Percentiles rank a stretch among this genome's conserved stretches.
Evolutionary conservation across 2,329 filamentous ascomycete species (phyloP).

Genomic region (Alternaria arbusti): DNA sequence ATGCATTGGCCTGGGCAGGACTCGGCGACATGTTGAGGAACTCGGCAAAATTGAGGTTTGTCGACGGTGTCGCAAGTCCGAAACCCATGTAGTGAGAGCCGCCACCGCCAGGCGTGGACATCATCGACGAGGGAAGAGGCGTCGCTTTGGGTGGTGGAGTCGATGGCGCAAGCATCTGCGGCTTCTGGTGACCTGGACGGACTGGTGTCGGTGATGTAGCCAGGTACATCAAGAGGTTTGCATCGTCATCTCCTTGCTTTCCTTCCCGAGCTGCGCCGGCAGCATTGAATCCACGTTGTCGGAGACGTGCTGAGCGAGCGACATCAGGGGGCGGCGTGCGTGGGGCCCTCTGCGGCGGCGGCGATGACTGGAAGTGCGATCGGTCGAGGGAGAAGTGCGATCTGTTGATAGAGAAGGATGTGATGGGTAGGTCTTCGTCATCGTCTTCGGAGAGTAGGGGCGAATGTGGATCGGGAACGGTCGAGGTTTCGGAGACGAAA

Average conservation of each 20-base stretch:
- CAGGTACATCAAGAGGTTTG: constrained; percentile 84
- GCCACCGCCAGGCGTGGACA: constrained; percentile 80
- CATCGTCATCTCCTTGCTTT: constrained; percentile 78
- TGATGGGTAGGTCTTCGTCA: constrained; percentile 77
- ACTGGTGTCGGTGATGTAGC: constrained; percentile 91
- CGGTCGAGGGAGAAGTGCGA: constrained; percentile 64
- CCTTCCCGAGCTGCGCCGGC: constrained; percentile 52
- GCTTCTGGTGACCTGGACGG: constrained; percentile 55
- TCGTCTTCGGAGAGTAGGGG: constrained; percentile 76
- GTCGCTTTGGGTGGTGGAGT: constrained; percentile 61
- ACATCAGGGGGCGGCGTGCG: constrained; percentile 50
- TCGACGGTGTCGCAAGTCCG: constrained; percentile 76
- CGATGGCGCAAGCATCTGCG: constrained; percentile 59
- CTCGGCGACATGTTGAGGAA: constrained; percentile 98
- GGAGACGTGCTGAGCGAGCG: constrained; percentile 50
- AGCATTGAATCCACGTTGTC: constrained; percentile 47
- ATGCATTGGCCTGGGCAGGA: constrained; percentile 75
- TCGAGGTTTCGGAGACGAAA: constrained; percentile 76
- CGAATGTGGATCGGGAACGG: constrained; percentile 66
- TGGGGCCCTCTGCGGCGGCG: constrained; percentile 64
- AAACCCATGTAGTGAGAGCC: constrained; percentile 62
- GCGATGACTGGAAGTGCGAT: constrained; percentile 71
- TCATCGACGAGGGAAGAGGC: constrained; percentile 81
- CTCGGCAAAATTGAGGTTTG: constrained; percentile 91
- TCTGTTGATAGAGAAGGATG: constrained; percentile 69